Evolutionary conservation across 805 yeast species (phyloP).

Genomic region (Lachancea dasiensis): DNA sequence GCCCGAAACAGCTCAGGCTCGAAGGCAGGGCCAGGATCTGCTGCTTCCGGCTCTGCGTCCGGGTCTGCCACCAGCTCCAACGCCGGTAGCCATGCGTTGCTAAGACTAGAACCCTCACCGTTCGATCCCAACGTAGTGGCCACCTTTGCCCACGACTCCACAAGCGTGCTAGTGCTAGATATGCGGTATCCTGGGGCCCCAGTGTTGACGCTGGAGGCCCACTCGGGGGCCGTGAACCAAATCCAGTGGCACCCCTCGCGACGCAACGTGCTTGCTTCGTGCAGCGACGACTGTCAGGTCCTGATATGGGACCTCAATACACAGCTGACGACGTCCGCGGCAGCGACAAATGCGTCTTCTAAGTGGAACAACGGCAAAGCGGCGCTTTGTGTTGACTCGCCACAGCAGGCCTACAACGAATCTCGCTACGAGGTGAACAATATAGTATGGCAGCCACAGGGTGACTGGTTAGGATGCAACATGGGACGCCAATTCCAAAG

Average conservation of each 20-base stretch:
- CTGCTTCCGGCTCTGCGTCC: too few species aligned
- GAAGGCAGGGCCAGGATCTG: too few species aligned
- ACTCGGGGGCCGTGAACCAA: constrained; percentile 60
- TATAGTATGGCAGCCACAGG: constrained; percentile 64
- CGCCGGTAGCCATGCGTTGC: constrained; percentile 42
- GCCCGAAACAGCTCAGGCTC: too few species aligned
- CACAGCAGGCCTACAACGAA: constrained; percentile 50
- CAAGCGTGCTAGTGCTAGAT: constrained; percentile 65
- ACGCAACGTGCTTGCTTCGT: constrained; percentile 48
- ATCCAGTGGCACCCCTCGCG: constrained; percentile 81
- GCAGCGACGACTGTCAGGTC: constrained; percentile 72
- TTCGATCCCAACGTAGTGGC: constrained; percentile 80
- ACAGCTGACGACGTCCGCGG: constrained; percentile 14
- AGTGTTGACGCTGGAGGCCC: constrained; percentile 61
- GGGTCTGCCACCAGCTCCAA: not conserved
- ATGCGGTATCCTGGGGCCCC: constrained; percentile 87
- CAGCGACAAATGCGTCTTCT: too few species aligned
- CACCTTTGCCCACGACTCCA: constrained; percentile 67
- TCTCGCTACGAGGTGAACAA: constrained; percentile 63
- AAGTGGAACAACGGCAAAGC: constrained; percentile 16
- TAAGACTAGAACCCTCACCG: constrained; percentile 73
- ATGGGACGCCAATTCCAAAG: constrained; percentile 67
- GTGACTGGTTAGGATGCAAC: constrained; percentile 77
- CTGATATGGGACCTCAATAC: constrained; percentile 57
- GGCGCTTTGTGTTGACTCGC: constrained; percentile 20